phyloP scores from a whole-genome alignment of 129 eudicot genomes.

The Dittrichia graveolens region DNA sequence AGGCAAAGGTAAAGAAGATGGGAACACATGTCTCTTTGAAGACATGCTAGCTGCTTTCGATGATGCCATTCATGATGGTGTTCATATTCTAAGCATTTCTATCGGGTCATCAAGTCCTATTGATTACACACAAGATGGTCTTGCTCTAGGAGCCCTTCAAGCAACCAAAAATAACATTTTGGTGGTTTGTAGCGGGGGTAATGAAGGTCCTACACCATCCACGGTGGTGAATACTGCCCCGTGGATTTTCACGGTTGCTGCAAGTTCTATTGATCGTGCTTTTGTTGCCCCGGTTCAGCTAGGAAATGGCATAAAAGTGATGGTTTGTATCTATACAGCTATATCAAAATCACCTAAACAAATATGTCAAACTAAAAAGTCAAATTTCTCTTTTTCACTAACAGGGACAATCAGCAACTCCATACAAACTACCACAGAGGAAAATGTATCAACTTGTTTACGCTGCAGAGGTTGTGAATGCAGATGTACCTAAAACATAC shows the following conservation, averaged over 20 bases:
- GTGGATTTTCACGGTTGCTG: slow-evolving; percentile 87
- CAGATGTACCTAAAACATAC: slow-evolving; percentile 47
- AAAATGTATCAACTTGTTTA: slow-evolving; percentile 74
- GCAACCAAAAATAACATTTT: slow-evolving; percentile 69
- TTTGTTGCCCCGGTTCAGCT: slow-evolving; percentile 60
- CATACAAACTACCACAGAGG: slow-evolving; percentile 57
- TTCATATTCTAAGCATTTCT: slow-evolving; percentile 74
- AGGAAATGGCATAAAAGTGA: slow-evolving; percentile 64
- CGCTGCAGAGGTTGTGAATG: slow-evolving; percentile 63
- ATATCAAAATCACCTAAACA: background rate
- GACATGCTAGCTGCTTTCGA: slow-evolving; percentile 96
- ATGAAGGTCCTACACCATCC: slow-evolving; percentile 59
- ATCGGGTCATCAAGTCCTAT: slow-evolving; percentile 53
- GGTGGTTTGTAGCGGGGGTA: slow-evolving; percentile 82
- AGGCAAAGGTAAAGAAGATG: slow-evolving; percentile 54
- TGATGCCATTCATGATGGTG: slow-evolving; percentile 91
- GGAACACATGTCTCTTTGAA: slow-evolving; percentile 73
- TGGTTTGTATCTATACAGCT: slow-evolving; percentile 45
- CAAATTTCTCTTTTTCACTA: background rate
- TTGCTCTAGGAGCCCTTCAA: slow-evolving; percentile 87
- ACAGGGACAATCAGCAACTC: slow-evolving; percentile 84
- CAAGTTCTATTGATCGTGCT: slow-evolving; percentile 79
- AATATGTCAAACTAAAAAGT: slow-evolving; percentile 11
- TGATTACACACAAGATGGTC: slow-evolving; percentile 47
- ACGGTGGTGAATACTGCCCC: slow-evolving; percentile 84